Evolutionary conservation across 495 filamentous ascomycete species (phyloP).

Genomic region (Aspergillus incahuasiensis): DNA sequence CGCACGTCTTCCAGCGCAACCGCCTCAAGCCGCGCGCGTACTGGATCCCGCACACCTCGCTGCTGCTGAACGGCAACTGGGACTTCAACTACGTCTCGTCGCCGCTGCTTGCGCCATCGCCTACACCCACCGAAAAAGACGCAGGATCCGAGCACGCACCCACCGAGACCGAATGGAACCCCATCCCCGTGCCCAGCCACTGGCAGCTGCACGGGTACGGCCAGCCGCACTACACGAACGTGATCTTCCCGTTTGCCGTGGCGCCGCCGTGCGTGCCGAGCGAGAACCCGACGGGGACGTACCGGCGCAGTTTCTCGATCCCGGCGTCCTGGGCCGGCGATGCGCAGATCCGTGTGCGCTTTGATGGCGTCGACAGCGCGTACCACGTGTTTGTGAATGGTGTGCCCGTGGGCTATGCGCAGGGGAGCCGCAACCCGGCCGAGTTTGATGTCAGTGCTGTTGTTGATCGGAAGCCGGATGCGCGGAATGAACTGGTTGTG

Average conservation of each 20-base stretch:
- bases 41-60: slow-evolving; percentile 48
- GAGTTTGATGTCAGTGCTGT: slow-evolving; percentile 56
- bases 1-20: slow-evolving; percentile 55
- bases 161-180: slow-evolving; percentile 40
- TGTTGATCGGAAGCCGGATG: slow-evolving; percentile 31
- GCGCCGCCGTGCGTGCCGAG: slow-evolving; percentile 55
- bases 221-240: slow-evolving; percentile 60
- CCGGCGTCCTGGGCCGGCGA: slow-evolving; percentile 35
- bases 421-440: slow-evolving; percentile 58
- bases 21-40: slow-evolving; percentile 57
- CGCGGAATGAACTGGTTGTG: slow-evolving; percentile 53
- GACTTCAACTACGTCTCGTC: slow-evolving; percentile 51
- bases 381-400: slow-evolving; percentile 63
- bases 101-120: slow-evolving; percentile 38
- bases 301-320: slow-evolving; percentile 49
- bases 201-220: slow-evolving; percentile 68
- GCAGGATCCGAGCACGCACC: too few relatives aligned
- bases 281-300: slow-evolving; percentile 60
- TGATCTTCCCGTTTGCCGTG: slow-evolving; percentile 57
- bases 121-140: slow-evolving; percentile 20
- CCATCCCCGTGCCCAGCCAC: slow-evolving; percentile 60
- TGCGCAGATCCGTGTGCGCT: slow-evolving; percentile 53
- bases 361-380: slow-evolving; percentile 64
- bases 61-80: slow-evolving; percentile 56
- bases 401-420: slow-evolving; percentile 56